Conservation (phyloP, 2,329 filamentous ascomycete species). For the Pseudogymnoascus destructans region DNA sequence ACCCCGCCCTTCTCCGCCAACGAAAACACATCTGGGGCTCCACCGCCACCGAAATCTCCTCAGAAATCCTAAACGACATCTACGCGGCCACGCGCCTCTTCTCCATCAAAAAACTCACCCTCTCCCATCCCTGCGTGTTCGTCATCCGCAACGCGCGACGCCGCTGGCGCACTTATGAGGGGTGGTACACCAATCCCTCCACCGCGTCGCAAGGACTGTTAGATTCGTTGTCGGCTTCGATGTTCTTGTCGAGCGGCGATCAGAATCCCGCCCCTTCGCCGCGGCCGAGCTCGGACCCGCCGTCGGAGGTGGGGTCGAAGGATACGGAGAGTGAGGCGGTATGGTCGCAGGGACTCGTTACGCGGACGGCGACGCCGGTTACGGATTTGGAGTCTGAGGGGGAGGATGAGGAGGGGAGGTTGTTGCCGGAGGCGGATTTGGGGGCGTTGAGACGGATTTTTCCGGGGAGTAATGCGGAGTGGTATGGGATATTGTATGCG, state of each 20-base stretch:
- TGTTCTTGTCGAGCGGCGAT: not conserved
- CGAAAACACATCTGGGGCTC: not conserved
- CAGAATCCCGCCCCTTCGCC: not conserved
- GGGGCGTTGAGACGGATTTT: slow-evolving; percentile 16
- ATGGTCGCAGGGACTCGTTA: not conserved
- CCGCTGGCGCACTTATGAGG: not conserved
- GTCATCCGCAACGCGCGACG: not conserved
- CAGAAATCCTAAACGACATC: not conserved
- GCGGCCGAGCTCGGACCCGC: not conserved
- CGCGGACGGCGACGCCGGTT: not conserved
- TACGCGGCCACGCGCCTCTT: not conserved
- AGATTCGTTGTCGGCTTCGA: not conserved
- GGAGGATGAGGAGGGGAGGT: not conserved
- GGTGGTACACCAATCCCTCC: not conserved
- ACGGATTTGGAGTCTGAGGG: not conserved
- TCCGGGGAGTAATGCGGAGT: slow-evolving; percentile 15
- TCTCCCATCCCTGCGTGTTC: not conserved
- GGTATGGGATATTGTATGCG: slow-evolving; percentile 20
- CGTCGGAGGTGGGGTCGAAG: not conserved
- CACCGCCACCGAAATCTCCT: not conserved
- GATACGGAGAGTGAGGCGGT: not conserved
- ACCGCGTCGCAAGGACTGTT: not conserved
- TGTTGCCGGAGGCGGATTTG: not conserved
- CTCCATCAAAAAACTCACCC: not conserved
- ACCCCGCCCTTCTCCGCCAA: not conserved